These are phyloP conservation scores for Ogataea pini DNA, from an alignment of 805 yeast species.

Conservation along the genomic window DNA sequence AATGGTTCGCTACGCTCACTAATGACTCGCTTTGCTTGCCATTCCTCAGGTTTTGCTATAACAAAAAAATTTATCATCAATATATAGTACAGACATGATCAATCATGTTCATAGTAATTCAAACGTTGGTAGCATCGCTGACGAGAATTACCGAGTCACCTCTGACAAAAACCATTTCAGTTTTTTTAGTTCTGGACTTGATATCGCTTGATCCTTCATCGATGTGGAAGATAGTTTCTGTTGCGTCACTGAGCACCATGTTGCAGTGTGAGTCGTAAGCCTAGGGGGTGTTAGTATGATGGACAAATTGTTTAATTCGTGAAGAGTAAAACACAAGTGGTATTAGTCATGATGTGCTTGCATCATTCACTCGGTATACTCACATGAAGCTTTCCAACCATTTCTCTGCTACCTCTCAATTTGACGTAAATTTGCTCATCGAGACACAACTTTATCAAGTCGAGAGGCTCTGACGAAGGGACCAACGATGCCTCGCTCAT, in stretches of 20 bases:
- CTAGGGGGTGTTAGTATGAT: conserved; percentile 30
- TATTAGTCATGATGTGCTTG: too few relatives aligned
- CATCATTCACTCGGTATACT: conserved; percentile 23
- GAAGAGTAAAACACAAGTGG: too few relatives aligned
- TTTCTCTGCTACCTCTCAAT: conserved; percentile 90
- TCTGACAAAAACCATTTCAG: conserved; percentile 92
- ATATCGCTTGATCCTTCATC: conserved; percentile 49
- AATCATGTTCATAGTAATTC: conserved; percentile 1
- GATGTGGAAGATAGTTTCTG: conserved; percentile 71
- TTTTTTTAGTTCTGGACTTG: conserved; percentile 50
- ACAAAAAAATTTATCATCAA: neutral
- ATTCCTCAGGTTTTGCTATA: neutral
- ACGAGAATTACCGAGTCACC: conserved; percentile 96
- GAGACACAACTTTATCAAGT: conserved; percentile 77
- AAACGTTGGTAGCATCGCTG: conserved; percentile 37
- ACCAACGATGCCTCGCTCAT: conserved; percentile 29
- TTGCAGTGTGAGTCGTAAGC: conserved; percentile 97
- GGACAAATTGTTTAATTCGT: neutral
- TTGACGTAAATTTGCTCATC: conserved; percentile 88
- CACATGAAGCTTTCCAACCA: conserved; percentile 84
- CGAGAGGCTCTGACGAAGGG: conserved; percentile 74
- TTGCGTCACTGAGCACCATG: conserved; percentile 90
- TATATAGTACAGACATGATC: conserved; percentile 4
- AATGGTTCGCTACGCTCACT: too few relatives aligned
- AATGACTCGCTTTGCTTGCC: too few relatives aligned